Evolutionary conservation across 1,284 basidiomycete species (phyloP).

Genomic region (Volvariella volvacea): DNA sequence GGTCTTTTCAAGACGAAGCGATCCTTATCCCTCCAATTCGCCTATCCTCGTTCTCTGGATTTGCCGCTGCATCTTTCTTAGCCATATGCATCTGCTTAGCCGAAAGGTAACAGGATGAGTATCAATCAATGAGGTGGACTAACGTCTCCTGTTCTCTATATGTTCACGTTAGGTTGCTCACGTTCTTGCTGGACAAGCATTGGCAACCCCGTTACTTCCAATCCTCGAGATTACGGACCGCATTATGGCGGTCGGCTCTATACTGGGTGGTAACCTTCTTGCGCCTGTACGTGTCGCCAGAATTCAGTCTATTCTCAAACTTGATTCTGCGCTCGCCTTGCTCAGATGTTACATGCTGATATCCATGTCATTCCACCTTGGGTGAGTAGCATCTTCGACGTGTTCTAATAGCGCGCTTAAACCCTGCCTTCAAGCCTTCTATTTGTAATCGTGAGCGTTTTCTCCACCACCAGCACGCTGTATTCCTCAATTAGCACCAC

Average conservation of each 20-base stretch:
- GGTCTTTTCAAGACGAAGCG: constrained; percentile 47
- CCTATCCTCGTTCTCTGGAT: constrained; percentile 42
- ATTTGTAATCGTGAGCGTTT: constrained; percentile 44
- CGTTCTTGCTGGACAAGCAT: constrained; percentile 39
- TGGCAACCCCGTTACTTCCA: constrained; percentile 34
- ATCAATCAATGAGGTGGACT: not conserved
- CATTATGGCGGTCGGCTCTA: constrained; percentile 45
- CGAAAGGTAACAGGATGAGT: constrained; percentile 45
- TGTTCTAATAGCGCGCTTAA: constrained; percentile 3
- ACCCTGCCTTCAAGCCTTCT: constrained; percentile 36
- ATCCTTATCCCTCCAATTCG: constrained; percentile 47
- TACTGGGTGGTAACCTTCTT: constrained; percentile 52
- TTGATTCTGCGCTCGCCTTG: not conserved
- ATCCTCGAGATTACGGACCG: constrained; percentile 34
- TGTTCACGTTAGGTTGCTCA: constrained; percentile 34
- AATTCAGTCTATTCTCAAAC: constrained; percentile 1
- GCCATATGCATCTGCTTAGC: constrained; percentile 41
- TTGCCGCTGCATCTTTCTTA: constrained; percentile 43
- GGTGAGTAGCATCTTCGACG: constrained; percentile 37
- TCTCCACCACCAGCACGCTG: too few species aligned
- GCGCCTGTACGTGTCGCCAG: constrained; percentile 43
- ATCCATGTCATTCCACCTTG: constrained; percentile 59
- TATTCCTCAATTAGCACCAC: not conserved
- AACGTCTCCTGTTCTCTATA: not conserved
- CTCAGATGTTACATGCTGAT: constrained; percentile 65